Percentiles rank a stretch among this genome's conserved stretches.
phyloP scores from a whole-genome alignment of 169 alveolate genomes.

The Blepharisma undulans region DNA sequence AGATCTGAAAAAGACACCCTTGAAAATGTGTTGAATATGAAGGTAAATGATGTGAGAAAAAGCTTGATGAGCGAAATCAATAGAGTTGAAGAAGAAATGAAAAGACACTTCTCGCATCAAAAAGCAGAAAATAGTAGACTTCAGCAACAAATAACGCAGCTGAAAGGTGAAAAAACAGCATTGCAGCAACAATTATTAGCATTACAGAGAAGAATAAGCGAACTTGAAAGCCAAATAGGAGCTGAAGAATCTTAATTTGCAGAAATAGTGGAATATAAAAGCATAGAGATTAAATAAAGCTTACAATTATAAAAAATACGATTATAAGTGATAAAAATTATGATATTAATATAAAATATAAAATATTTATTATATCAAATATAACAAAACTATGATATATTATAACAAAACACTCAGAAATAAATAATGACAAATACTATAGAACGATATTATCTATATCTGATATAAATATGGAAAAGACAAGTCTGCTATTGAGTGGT shows the following conservation, averaged over 20 bases:
- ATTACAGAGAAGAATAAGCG: slow-evolving; percentile 86
- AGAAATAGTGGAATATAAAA: not conserved
- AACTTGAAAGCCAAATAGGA: slow-evolving; percentile 87
- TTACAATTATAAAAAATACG: too few relatives aligned
- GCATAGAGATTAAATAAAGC: not conserved
- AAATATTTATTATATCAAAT: too few relatives aligned
- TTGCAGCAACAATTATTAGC: slow-evolving; percentile 83
- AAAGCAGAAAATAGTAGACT: slow-evolving; percentile 88
- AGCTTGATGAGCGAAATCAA: slow-evolving; percentile 78
- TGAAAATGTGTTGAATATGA: slow-evolving; percentile 81
- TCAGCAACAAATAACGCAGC: slow-evolving; percentile 85
- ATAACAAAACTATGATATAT: too few relatives aligned
- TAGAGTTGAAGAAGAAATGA: slow-evolving; percentile 89
- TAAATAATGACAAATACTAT: too few relatives aligned
- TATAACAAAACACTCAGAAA: too few relatives aligned
- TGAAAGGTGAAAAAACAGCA: slow-evolving; percentile 90
- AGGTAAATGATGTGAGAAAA: slow-evolving; percentile 84
- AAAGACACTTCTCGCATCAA: slow-evolving; percentile 82
- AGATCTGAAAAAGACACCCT: slow-evolving; percentile 84
- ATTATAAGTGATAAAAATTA: too few relatives aligned
- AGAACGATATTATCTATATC: not conserved
- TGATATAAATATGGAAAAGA: not conserved
- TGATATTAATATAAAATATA: too few relatives aligned
- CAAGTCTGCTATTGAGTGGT: not conserved
- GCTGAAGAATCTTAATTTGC: slow-evolving; percentile 51